Percentiles rank a stretch among this genome's conserved stretches.
These are phyloP conservation scores for Microglena sp. DNA, from an alignment of 139 green algal genomes.

Conservation along the genomic window DNA sequence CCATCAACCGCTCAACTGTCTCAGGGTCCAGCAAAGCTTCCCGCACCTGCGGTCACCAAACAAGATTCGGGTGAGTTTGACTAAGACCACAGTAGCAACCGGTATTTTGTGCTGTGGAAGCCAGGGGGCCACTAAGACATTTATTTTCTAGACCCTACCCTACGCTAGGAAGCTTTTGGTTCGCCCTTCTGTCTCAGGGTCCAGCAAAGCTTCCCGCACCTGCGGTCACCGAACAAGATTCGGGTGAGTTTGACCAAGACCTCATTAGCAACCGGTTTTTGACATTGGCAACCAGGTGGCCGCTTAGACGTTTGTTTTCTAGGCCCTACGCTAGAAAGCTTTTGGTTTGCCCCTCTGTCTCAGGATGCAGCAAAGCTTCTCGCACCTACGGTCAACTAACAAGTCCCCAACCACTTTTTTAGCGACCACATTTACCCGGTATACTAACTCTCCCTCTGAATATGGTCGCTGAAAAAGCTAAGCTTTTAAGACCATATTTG, in stretches of 20 bases:
- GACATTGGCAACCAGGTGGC: too few species aligned
- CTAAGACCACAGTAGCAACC: too few species aligned
- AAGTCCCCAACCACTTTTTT: too few species aligned
- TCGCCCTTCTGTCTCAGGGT: neutral
- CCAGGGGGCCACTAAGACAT: neutral
- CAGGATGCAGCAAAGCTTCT: neutral
- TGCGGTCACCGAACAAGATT: too few species aligned
- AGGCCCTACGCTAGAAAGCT: neutral
- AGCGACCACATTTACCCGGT: too few species aligned
- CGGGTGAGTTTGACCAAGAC: too few species aligned
- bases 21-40: slow-evolving; percentile 38
- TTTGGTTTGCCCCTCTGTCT: neutral
- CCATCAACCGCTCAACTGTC: slow-evolving; percentile 30
- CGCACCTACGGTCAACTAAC: slow-evolving; percentile 20
- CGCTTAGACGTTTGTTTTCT: neutral
- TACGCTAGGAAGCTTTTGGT: neutral
- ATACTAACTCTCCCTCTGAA: too few species aligned
- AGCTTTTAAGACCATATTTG: too few species aligned
- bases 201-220: slow-evolving; percentile 4
- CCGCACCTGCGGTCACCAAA: slow-evolving; percentile 35
- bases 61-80: too few species aligned
- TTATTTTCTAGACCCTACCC: neutral
- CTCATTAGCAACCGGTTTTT: too few species aligned
- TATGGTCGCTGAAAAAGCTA: too few species aligned
- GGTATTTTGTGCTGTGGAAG: too few species aligned